Conservation (phyloP, 1,284 basidiomycete genomes). For the Cryptococcus hybrid region DNA sequence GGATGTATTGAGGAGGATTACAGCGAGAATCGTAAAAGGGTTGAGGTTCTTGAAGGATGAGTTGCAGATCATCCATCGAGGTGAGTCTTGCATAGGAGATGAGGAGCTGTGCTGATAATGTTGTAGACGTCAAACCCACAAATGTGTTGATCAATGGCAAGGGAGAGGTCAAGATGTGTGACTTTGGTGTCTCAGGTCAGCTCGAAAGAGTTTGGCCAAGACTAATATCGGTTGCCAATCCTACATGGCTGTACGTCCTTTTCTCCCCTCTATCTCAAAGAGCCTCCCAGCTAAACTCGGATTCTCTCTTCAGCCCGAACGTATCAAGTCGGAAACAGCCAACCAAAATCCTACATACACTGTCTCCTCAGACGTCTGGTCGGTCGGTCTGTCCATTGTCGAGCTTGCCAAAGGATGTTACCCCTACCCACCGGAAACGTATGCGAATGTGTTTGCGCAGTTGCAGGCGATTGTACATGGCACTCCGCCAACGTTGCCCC, state of each 20-base stretch:
- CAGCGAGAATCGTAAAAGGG: conserved; percentile 80
- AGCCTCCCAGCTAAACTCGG: neutral
- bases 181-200: conserved; percentile 98
- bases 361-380: conserved; percentile 97
- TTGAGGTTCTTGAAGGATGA: conserved; percentile 95
- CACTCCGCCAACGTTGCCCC: conserved; percentile 80
- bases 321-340: conserved; percentile 91
- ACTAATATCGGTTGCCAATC: conserved; percentile 99
- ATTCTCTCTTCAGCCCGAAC: conserved; percentile 66
- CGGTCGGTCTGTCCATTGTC: conserved; percentile 91
- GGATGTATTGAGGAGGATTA: conserved; percentile 79
- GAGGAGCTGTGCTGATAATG: neutral
- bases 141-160: conserved; percentile 89
- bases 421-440: conserved; percentile 98
- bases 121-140: conserved; percentile 79
- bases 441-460: conserved; percentile 94
- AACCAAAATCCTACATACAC: conserved; percentile 87
- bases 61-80: conserved; percentile 94
- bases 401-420: conserved; percentile 90
- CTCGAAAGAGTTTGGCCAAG: conserved; percentile 95
- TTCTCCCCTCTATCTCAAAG: neutral
- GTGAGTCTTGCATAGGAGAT: conserved; percentile 51
- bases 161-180: conserved; percentile 92
- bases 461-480: conserved; percentile 95
- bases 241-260: conserved; percentile 88